Conservation (phyloP, 2,329 filamentous ascomycete species). For the Neofusicoccum parvum region DNA sequence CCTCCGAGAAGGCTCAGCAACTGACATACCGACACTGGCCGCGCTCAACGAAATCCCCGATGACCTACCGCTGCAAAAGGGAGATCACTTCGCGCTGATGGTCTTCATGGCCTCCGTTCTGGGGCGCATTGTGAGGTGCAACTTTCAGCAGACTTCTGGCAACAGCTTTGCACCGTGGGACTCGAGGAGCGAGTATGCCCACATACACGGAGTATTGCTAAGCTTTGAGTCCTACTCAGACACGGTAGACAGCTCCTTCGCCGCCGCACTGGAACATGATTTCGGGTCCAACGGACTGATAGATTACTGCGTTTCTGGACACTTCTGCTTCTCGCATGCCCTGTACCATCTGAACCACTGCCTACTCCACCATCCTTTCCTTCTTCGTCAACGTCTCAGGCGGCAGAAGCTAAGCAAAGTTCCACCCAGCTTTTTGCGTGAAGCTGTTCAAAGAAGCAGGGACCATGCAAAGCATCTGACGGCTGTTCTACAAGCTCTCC, state of each 20-base stretch:
- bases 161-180: conserved; percentile 38
- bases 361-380: conserved; percentile 41
- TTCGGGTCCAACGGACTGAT: conserved; percentile 17
- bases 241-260: conserved; percentile 26
- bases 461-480: conserved; percentile 36
- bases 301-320: conserved; percentile 30
- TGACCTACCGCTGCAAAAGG: conserved; percentile 26
- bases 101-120: conserved; percentile 39
- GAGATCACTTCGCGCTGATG: conserved; percentile 32
- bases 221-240: conserved; percentile 37
- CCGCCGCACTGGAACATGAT: conserved; percentile 24
- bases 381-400: conserved; percentile 31
- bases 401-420: conserved; percentile 29
- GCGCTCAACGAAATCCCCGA: not conserved
- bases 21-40: not conserved
- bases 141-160: conserved; percentile 25
- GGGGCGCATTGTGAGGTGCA: conserved; percentile 36
- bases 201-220: conserved; percentile 36
- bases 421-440: conserved; percentile 34
- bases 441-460: conserved; percentile 30
- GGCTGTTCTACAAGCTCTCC: conserved; percentile 28
- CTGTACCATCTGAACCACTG: conserved; percentile 41
- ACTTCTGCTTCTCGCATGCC: conserved; percentile 35
- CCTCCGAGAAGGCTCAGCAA: not conserved
- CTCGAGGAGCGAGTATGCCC: conserved; percentile 37